Conservation (phyloP, 2,329 filamentous ascomycete species). For the Ascochyta clinopodiicola region DNA sequence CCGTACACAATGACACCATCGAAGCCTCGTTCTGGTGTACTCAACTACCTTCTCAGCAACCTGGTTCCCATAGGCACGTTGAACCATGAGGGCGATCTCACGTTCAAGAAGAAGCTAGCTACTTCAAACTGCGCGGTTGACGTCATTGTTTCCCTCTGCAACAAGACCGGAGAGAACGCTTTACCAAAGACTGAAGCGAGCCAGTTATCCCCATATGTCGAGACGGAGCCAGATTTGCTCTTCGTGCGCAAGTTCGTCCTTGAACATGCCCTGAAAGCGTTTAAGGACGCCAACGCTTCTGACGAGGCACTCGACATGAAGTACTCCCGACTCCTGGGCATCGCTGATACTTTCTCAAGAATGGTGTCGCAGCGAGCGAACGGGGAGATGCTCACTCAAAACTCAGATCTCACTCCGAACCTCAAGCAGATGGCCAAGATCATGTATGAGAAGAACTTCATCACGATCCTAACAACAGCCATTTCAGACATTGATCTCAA, state of each 20-base stretch:
- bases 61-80: conserved; percentile 71
- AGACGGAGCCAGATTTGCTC: conserved; percentile 81
- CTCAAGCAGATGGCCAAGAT: conserved; percentile 86
- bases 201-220: conserved; percentile 55
- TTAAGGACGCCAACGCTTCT: conserved; percentile 83
- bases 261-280: conserved; percentile 89
- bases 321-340: conserved; percentile 84
- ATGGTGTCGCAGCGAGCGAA: conserved; percentile 73
- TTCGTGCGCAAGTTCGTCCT: conserved; percentile 96
- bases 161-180: conserved; percentile 82
- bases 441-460: conserved; percentile 98
- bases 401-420: conserved; percentile 56
- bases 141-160: conserved; percentile 83
- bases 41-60: conserved; percentile 91
- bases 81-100: conserved; percentile 75
- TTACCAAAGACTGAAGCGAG: conserved; percentile 55
- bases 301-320: conserved; percentile 82
- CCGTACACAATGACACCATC: conserved; percentile 85
- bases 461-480: conserved; percentile 84
- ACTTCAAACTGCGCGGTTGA: conserved; percentile 87
- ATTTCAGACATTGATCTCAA: conserved; percentile 96
- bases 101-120: conserved; percentile 81
- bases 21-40: conserved; percentile 87
- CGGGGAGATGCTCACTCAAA: conserved; percentile 47
- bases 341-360: conserved; percentile 90